These are phyloP conservation scores for Trichoderma koningii DNA, from an alignment of 2,329 filamentous ascomycete species.

Conservation along the genomic window DNA sequence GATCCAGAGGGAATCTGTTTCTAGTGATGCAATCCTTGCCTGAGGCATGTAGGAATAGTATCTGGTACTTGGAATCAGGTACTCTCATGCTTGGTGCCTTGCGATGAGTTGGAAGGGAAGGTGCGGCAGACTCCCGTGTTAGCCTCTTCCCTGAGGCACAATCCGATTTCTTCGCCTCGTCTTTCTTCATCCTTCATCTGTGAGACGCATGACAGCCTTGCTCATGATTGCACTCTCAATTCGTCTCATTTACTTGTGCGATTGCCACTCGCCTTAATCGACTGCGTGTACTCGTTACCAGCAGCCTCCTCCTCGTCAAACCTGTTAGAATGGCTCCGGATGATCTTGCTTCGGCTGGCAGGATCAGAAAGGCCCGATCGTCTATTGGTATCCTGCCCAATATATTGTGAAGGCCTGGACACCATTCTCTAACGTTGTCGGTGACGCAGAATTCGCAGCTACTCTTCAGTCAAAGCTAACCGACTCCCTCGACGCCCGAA, in stretches of 20 bases:
- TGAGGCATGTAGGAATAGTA: no score
- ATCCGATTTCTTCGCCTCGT: neutral
- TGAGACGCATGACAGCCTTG: neutral
- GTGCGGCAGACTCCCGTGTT: neutral
- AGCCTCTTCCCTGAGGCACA: neutral
- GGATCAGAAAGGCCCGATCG: slow-evolving; percentile 33
- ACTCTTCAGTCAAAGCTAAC: slow-evolving; percentile 35
- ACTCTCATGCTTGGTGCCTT: neutral
- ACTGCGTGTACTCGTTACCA: no score
- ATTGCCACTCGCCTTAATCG: neutral
- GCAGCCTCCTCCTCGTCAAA: neutral
- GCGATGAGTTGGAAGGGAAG: neutral
- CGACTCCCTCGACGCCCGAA: slow-evolving; percentile 37
- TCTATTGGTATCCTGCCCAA: slow-evolving; percentile 28
- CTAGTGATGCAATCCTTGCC: neutral
- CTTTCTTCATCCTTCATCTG: neutral
- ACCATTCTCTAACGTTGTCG: neutral
- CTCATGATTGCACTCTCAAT: neutral
- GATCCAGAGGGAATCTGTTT: neutral
- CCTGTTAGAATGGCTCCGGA: slow-evolving; percentile 30
- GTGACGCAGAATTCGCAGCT: slow-evolving; percentile 35
- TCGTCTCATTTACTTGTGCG: neutral
- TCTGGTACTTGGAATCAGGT: neutral
- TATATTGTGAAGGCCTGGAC: no score
- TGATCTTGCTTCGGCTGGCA: slow-evolving; percentile 28